Evolutionary conservation across 257 asterid genomes (phyloP), one percentile per base, ranked within the genome.

Genomic region (Solanum gracilifrons): DNA sequence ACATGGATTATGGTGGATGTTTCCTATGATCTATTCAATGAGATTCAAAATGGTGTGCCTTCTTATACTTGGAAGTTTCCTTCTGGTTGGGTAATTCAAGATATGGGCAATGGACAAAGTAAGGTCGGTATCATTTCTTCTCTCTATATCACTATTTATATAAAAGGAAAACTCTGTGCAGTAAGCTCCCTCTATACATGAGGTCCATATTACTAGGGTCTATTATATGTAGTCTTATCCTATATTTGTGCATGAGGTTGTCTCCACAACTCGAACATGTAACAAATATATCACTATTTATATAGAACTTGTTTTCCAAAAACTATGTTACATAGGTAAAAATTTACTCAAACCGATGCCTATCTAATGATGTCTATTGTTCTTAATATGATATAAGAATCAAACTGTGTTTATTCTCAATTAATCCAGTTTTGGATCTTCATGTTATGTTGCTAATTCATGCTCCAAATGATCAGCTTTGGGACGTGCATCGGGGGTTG

Each of bases 51-150:
- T 77, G 89, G 89, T 88, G 88, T 87, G 85, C 89, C 93, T 32
- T 88, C 90, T 66, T 90, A 84, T 87, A 1, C 92, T 5, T 92
- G 96, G 98, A 95, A 88, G 91, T 89, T 93, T 84, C 96, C 99
- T 51, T 96, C 96, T 1, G 96, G 98, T 27, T 93, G 98, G 77
- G 60, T 90, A 88, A 92, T 95, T 90, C 92, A 94, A 90, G 95
- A 93, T 83, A 76, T 90, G 84, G 51, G 92, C 27, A 88, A 92
- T 88, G 96, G 94, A 29, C 93, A 90, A 89, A 92, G 98, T 84
- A 90, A n/a, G 21, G 98, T 95, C 73, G 84, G 93, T 86, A 41
- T 51, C 13, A 46, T 69, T 25, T 15, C 9, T 39, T 85, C 31
- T n/a, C 5, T 35, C 6, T 23, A 7, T 13, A 18, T 69, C 12